Evolutionary conservation across 1,139 yeast genomes (phyloP).

Genomic region (Geotrichum reessii): DNA sequence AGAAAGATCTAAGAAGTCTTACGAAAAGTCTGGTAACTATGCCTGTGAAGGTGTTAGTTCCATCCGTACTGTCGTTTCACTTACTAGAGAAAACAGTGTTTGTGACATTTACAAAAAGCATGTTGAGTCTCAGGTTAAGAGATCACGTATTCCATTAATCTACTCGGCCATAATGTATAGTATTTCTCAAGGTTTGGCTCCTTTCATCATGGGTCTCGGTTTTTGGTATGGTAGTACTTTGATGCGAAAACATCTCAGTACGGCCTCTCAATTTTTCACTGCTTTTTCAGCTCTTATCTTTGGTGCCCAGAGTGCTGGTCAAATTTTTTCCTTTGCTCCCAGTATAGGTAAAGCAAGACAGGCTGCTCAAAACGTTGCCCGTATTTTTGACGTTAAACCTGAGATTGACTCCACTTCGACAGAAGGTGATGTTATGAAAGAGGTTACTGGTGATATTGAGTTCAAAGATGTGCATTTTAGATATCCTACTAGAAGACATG

Average conservation of each 20-base stretch:
- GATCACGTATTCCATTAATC: slow-evolving; percentile 28
- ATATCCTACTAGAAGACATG: slow-evolving; percentile 79
- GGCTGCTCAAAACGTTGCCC: slow-evolving; percentile 78
- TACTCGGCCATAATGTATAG: slow-evolving; percentile 35
- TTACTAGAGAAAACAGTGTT: slow-evolving; percentile 37
- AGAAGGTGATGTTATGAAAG: slow-evolving; percentile 43
- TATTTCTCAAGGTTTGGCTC: slow-evolving; percentile 37
- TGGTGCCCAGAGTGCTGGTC: slow-evolving; percentile 80
- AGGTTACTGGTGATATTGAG: slow-evolving; percentile 49
- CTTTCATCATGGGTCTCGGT: slow-evolving; percentile 39
- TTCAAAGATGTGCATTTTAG: slow-evolving; percentile 63
- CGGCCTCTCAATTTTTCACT: slow-evolving; percentile 33
- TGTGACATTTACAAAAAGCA: slow-evolving; percentile 27
- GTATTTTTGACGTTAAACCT: slow-evolving; percentile 62
- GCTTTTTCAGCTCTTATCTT: slow-evolving; percentile 53
- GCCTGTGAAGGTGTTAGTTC: slow-evolving; percentile 38
- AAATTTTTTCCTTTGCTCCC: slow-evolving; percentile 83
- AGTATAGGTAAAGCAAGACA: slow-evolving; percentile 47
- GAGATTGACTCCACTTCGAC: slow-evolving; percentile 48
- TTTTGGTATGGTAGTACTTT: slow-evolving; percentile 40
- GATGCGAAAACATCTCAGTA: slow-evolving; percentile 27
- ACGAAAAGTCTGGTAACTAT: slow-evolving; percentile 36
- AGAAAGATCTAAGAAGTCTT: slow-evolving; percentile 40
- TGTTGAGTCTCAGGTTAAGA: slow-evolving; percentile 31
- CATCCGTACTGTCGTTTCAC: slow-evolving; percentile 37